These are phyloP conservation scores for Boletales sp. DNA, from an alignment of 768 basidiomycete genomes.

Conservation along the genomic window DNA sequence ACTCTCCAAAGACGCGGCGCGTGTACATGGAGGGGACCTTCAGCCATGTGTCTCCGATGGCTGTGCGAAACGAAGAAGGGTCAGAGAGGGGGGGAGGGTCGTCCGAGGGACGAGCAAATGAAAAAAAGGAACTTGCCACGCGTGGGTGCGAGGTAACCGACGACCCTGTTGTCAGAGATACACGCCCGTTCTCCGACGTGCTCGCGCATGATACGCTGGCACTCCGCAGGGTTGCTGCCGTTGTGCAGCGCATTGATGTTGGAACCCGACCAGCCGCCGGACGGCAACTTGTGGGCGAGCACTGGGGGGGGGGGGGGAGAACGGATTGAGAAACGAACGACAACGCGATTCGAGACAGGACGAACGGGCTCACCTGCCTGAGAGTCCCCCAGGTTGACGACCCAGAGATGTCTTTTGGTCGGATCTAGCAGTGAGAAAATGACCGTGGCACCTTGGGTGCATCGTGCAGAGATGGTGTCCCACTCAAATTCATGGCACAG, in stretches of 20 bases:
- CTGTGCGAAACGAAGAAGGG: conserved; percentile 16
- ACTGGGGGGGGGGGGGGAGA: conserved; percentile 12
- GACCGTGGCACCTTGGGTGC: conserved; percentile 33
- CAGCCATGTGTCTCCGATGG: conserved; percentile 34
- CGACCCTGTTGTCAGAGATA: conserved; percentile 30
- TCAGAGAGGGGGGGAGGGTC: too few relatives aligned
- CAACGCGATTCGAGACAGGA: too few relatives aligned
- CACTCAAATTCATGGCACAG: conserved; percentile 34
- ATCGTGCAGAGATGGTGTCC: conserved; percentile 31
- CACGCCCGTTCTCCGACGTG: conserved; percentile 31
- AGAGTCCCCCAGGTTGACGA: conserved; percentile 34
- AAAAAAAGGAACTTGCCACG: conserved; percentile 25
- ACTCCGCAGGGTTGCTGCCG: conserved; percentile 25
- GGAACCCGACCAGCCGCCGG: conserved; percentile 19
- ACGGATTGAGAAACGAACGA: background rate
- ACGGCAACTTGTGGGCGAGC: conserved; percentile 18
- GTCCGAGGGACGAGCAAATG: too few relatives aligned
- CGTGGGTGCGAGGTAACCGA: conserved; percentile 38
- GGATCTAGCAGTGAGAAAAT: conserved; percentile 32
- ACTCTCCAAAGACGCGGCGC: conserved; percentile 25
- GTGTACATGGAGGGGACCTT: conserved; percentile 34
- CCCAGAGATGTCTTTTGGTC: conserved; percentile 27
- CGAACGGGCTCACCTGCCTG: conserved; percentile 32
- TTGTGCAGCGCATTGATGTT: conserved; percentile 30
- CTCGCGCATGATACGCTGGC: conserved; percentile 26